These are phyloP conservation scores for Calophaca sinica DNA, from an alignment of 306 rosid species.

Conservation along the genomic window DNA sequence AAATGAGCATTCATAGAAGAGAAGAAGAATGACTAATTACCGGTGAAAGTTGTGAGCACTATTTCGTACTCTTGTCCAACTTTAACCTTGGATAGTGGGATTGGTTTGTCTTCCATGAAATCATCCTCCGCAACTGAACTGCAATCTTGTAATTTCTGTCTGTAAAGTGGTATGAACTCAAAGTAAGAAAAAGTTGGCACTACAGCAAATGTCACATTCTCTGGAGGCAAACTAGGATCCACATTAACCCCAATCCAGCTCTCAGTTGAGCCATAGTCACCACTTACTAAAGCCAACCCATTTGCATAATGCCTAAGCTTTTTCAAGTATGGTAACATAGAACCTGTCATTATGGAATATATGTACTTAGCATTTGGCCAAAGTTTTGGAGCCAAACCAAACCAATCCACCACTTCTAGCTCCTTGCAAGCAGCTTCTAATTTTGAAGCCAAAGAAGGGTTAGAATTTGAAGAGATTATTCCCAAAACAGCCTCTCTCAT, in stretches of 20 bases:
- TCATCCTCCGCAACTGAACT: constrained; percentile 49
- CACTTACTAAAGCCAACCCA: constrained; percentile 80
- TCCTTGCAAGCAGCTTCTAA: constrained; percentile 61
- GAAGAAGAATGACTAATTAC: constrained; percentile 44
- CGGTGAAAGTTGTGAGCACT: constrained; percentile 92
- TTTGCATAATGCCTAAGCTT: constrained; percentile 78
- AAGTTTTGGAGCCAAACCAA: constrained; percentile 67
- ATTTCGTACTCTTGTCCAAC: constrained; percentile 89
- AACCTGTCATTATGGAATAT: constrained; percentile 91
- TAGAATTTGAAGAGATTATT: constrained; percentile 63
- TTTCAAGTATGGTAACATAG: constrained; percentile 86
- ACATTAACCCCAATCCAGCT: constrained; percentile 95
- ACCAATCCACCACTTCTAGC: constrained; percentile 63
- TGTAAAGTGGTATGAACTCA: constrained; percentile 83
- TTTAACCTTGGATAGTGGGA: constrained; percentile 77
- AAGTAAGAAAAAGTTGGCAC: constrained; percentile 91
- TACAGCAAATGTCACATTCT: constrained; percentile 79
- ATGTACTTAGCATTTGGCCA: constrained; percentile 92
- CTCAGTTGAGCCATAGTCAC: constrained; percentile 98
- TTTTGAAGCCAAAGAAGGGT: constrained; percentile 59
- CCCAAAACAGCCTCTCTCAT: constrained; percentile 64
- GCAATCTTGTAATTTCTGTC: constrained; percentile 48
- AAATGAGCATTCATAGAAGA: neutral
- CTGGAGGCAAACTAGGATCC: constrained; percentile 84
- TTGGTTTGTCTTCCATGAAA: constrained; percentile 75